Conservation (phyloP, 305 asterid genomes). For the Fraxinus nigra region DNA sequence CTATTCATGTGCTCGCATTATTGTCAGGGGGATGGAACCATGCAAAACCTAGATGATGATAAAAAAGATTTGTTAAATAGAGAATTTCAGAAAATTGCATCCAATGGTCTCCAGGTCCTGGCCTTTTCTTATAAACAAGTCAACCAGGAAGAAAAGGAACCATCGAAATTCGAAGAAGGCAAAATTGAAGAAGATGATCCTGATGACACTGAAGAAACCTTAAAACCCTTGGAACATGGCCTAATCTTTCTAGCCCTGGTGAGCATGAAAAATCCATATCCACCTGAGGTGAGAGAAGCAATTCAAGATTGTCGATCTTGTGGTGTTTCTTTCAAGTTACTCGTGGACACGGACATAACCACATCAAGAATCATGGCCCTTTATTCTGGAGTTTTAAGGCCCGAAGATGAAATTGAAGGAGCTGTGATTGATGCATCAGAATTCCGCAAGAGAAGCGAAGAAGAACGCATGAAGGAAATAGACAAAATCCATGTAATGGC, state of each 20-base stretch:
- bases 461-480: conserved; percentile 22
- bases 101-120: neutral
- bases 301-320: conserved; percentile 21
- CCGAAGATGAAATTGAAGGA: conserved; percentile 24
- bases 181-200: neutral
- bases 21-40: conserved; percentile 26
- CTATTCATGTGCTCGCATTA: conserved; percentile 32
- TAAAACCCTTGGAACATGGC: conserved; percentile 11
- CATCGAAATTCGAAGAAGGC: neutral
- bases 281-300: conserved; percentile 25
- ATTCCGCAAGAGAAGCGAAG: conserved; percentile 28
- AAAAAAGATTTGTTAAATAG: neutral
- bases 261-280: conserved; percentile 34
- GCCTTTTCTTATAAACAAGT: conserved; percentile 38
- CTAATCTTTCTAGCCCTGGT: conserved; percentile 29
- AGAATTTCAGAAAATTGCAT: neutral
- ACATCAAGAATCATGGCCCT: conserved; percentile 39
- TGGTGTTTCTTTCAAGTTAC: conserved; percentile 29
- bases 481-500: conserved; percentile 30
- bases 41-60: conserved; percentile 29
- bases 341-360: conserved; percentile 33
- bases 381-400: conserved; percentile 28
- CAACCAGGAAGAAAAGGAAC: neutral
- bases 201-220: neutral
- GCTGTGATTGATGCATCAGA: conserved; percentile 25